These are phyloP conservation scores for Geotrichum citri-aurantii DNA, from an alignment of 1,139 yeast genomes.

Conservation along the genomic window DNA sequence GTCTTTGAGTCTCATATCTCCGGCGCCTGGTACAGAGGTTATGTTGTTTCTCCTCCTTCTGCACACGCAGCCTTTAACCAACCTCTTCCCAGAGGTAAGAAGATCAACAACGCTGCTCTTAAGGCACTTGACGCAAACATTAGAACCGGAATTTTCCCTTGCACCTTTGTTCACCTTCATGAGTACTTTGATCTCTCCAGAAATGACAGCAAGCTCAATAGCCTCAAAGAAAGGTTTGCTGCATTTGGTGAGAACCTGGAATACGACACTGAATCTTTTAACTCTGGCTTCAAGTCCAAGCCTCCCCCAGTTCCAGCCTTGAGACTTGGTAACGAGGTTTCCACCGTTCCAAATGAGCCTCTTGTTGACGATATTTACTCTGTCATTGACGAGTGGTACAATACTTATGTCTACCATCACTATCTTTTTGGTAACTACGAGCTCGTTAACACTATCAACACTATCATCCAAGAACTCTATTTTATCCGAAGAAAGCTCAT, in stretches of 20 bases:
- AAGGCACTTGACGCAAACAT: constrained; percentile 29
- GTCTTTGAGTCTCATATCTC: constrained; percentile 59
- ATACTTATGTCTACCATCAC: constrained; percentile 31
- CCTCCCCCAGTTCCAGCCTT: constrained; percentile 34
- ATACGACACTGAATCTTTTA: constrained; percentile 14
- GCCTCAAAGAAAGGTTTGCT: constrained; percentile 10
- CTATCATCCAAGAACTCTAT: constrained; percentile 47
- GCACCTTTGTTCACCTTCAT: constrained; percentile 26
- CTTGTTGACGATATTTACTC: constrained; percentile 34
- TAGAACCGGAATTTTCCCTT: constrained; percentile 32
- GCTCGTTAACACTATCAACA: constrained; percentile 32
- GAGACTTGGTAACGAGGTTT: constrained; percentile 28
- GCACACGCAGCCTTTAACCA: constrained; percentile 31
- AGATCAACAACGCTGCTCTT: constrained; percentile 26
- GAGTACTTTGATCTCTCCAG: constrained; percentile 28
- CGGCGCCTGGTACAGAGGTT: constrained; percentile 76
- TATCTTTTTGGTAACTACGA: constrained; percentile 36
- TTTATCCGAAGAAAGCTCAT: constrained; percentile 56
- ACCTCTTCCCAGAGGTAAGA: constrained; percentile 24
- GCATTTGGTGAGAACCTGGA: constrained; percentile 11
- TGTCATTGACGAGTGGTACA: constrained; percentile 34
- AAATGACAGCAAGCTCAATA: constrained; percentile 3
- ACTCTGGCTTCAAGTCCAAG: constrained; percentile 20
- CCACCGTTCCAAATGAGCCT: constrained; percentile 29
- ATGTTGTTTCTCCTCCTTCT: constrained; percentile 40